Evolutionary conservation across 2,329 filamentous ascomycete genomes (phyloP).

Genomic region (Fusarium veterinarium): DNA sequence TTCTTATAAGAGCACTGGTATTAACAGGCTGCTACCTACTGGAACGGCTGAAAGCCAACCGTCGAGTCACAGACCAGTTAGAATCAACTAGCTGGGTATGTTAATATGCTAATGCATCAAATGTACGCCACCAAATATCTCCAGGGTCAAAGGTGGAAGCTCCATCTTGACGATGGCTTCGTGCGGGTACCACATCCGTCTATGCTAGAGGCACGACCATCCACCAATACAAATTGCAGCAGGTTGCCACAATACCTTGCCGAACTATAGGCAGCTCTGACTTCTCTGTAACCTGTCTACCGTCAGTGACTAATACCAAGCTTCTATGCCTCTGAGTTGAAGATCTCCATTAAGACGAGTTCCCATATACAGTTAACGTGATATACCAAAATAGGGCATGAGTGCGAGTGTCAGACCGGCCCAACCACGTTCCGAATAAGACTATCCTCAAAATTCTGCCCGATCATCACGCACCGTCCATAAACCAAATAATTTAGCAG

Average conservation of each 20-base stretch:
- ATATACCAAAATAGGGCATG: constrained; percentile 20
- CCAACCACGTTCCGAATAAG: constrained; percentile 33
- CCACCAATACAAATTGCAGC: constrained; percentile 12
- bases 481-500: background rate
- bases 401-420: constrained; percentile 42
- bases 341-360: background rate
- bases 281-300: background rate
- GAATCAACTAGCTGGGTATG: constrained; percentile 26
- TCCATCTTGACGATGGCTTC: constrained; percentile 36
- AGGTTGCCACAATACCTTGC: background rate
- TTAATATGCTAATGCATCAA: constrained; percentile 19
- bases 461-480: constrained; percentile 7
- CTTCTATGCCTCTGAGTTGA: background rate
- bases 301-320: background rate
- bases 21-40: constrained; percentile 4
- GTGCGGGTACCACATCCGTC: constrained; percentile 32
- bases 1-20: constrained; percentile 31
- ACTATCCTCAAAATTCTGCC: background rate
- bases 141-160: constrained; percentile 19
- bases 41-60: constrained; percentile 18
- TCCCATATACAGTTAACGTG: background rate
- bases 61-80: constrained; percentile 8
- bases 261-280: background rate
- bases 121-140: constrained; percentile 35
- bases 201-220: constrained; percentile 2